These are phyloP conservation scores for Wickerhamomyces sp. DNA, from an alignment of 1,139 yeast genomes.

Conservation along the genomic window DNA sequence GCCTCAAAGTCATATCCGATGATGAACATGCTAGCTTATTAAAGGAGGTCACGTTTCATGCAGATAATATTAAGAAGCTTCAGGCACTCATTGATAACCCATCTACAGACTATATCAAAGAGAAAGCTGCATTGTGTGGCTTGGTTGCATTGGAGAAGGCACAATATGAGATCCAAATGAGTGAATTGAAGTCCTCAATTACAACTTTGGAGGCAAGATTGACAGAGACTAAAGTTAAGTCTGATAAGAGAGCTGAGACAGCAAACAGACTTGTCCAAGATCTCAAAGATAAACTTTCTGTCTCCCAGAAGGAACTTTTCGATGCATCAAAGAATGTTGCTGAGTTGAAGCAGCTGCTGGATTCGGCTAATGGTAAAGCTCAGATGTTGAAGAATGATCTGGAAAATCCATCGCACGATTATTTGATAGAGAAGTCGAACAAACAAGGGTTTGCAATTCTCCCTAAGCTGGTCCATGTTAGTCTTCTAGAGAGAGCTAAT, in stretches of 20 bases:
- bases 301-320: constrained; percentile 6
- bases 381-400: constrained; percentile 13
- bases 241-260: constrained; percentile 2
- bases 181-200: neutral
- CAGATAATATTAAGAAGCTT: neutral
- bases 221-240: neutral
- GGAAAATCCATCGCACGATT: constrained; percentile 23
- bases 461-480: constrained; percentile 26
- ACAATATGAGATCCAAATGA: neutral
- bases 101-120: neutral
- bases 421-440: constrained; percentile 24
- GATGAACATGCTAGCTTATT: constrained; percentile 1
- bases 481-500: constrained; percentile 20
- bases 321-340: constrained; percentile 3
- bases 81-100: no score
- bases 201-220: neutral
- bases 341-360: constrained; percentile 16
- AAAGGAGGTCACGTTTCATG: neutral
- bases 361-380: constrained; percentile 18
- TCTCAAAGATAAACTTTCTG: constrained; percentile 27
- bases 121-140: neutral
- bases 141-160: constrained; percentile 1
- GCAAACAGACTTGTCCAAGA: constrained; percentile 27
- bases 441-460: constrained; percentile 28
- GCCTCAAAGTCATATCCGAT: constrained; percentile 1